Conservation (phyloP, 768 basidiomycete species). For the Suillus cothurnatus region DNA sequence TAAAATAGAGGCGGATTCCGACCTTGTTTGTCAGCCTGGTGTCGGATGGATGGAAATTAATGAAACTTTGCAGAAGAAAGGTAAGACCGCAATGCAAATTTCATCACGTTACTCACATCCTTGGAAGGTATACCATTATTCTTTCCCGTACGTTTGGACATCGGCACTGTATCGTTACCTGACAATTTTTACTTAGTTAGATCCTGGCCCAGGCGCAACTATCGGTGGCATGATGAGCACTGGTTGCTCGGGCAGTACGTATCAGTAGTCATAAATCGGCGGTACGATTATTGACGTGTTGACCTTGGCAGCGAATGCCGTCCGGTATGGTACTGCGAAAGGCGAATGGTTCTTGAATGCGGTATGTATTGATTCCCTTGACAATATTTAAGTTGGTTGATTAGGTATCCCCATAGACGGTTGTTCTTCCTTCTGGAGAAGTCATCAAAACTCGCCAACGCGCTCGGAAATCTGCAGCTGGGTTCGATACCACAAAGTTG, state of each 20-base stretch:
- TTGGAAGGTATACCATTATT: constrained; percentile 72
- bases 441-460: constrained; percentile 87
- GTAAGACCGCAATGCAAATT: constrained; percentile 25
- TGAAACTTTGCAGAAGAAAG: constrained; percentile 62
- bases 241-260: constrained; percentile 80
- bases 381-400: not conserved
- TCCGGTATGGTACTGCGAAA: constrained; percentile 86
- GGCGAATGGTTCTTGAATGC: constrained; percentile 90
- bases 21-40: constrained; percentile 76
- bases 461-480: constrained; percentile 83
- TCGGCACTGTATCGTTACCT: not conserved
- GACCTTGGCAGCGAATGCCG: constrained; percentile 61
- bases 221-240: constrained; percentile 88
- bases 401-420: constrained; percentile 53
- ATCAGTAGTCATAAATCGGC: not conserved
- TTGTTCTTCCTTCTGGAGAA: constrained; percentile 86
- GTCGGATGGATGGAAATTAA: constrained; percentile 74
- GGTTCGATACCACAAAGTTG: constrained; percentile 82
- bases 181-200: constrained; percentile 47
- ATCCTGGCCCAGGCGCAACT: constrained; percentile 78
- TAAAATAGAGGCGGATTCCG: constrained; percentile 61
- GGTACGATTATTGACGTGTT: not conserved
- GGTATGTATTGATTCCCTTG: constrained; percentile 39
- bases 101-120: not conserved
- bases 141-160: constrained; percentile 61